Conservation (phyloP, 768 basidiomycete species). For the Hirschioporus abietinus region DNA sequence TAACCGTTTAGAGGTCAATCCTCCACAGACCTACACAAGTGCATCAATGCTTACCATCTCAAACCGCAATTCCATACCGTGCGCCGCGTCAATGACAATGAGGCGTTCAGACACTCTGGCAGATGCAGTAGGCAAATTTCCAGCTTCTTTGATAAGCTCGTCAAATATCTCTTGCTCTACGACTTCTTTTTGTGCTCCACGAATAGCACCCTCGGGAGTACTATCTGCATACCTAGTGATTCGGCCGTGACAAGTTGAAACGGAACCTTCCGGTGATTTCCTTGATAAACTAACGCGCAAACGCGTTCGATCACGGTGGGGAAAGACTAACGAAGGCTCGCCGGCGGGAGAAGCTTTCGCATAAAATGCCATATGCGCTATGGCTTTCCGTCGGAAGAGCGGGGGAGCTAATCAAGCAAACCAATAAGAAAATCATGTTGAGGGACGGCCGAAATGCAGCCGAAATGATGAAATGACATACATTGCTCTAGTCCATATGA, state of each 20-base stretch:
- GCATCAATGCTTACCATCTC: slow-evolving; percentile 51
- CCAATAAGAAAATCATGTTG: slow-evolving; percentile 1
- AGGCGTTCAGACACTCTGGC: slow-evolving; percentile 75
- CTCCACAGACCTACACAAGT: not conserved
- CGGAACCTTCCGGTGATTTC: slow-evolving; percentile 27
- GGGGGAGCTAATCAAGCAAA: slow-evolving; percentile 46
- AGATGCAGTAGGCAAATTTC: slow-evolving; percentile 66
- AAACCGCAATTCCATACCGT: slow-evolving; percentile 61
- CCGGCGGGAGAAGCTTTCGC: slow-evolving; percentile 21
- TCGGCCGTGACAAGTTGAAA: slow-evolving; percentile 32
- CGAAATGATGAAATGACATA: slow-evolving; percentile 31
- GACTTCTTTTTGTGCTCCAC: slow-evolving; percentile 60
- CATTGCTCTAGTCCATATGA: slow-evolving; percentile 81
- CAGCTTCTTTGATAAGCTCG: slow-evolving; percentile 70
- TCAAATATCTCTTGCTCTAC: slow-evolving; percentile 81
- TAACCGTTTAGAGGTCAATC: not conserved
- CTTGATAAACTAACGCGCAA: slow-evolving; percentile 53
- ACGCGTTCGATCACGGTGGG: slow-evolving; percentile 57
- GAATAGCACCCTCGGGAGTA: slow-evolving; percentile 47
- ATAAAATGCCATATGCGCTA: slow-evolving; percentile 59
- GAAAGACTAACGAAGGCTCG: slow-evolving; percentile 43
- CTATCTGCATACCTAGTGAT: slow-evolving; percentile 11
- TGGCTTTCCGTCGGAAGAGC: slow-evolving; percentile 58
- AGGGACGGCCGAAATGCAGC: slow-evolving; percentile 2
- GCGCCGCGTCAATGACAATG: slow-evolving; percentile 72